Evolutionary conservation across 768 basidiomycete species (phyloP).

Genomic region (Rhizopogon rudus): DNA sequence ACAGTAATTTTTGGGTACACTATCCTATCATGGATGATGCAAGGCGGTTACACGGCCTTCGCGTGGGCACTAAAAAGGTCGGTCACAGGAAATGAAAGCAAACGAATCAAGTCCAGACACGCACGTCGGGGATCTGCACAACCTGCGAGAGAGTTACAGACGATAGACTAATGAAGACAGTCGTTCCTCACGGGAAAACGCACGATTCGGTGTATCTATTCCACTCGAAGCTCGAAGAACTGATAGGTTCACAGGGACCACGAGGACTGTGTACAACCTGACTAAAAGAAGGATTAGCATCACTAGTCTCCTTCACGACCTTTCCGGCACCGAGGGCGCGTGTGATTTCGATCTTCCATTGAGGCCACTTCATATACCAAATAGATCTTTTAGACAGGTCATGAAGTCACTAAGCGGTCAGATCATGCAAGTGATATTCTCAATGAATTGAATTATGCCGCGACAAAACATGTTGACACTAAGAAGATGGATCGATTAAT

Average conservation of each 20-base stretch:
- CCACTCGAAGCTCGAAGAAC: neutral
- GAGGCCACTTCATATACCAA: neutral
- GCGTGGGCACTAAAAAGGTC: neutral
- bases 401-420: neutral
- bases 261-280: neutral
- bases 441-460: neutral
- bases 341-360: neutral
- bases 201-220: neutral
- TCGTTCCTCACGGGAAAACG: neutral
- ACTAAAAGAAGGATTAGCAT: neutral
- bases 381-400: neutral
- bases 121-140: neutral
- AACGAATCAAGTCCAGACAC: neutral
- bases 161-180: too few relatives aligned
- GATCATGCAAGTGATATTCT: neutral
- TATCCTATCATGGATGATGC: neutral
- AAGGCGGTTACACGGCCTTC: neutral
- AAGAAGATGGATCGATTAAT: neutral
- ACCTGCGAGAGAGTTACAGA: neutral
- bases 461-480: neutral
- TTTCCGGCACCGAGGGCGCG: neutral
- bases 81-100: neutral
- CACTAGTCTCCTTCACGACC: neutral
- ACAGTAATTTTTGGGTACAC: slow-evolving; percentile 2
- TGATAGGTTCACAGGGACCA: neutral